phyloP scores from a whole-genome alignment of 2,329 filamentous ascomycete species.

The Sarocladiaceae sp. region DNA sequence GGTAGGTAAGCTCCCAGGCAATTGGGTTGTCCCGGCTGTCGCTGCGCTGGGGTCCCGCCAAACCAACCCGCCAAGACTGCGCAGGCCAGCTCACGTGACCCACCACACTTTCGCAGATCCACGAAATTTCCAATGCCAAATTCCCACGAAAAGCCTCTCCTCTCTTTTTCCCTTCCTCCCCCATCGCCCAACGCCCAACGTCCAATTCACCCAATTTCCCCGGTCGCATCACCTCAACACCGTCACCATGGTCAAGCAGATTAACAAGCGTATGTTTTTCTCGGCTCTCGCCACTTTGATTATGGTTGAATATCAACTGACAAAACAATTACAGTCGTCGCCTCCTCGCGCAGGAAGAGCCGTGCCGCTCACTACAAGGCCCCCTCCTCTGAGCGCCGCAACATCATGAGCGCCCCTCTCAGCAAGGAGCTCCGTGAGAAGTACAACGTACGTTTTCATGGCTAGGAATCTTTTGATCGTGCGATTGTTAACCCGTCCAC shows the following conservation, averaged over 20 bases:
- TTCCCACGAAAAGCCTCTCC: not conserved
- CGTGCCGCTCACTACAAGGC: constrained; percentile 97
- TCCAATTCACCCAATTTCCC: constrained; percentile 12
- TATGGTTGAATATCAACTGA: not conserved
- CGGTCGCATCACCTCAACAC: constrained; percentile 20
- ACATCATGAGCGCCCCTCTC: constrained; percentile 94
- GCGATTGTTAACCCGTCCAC: constrained; percentile 5
- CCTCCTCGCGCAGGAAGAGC: constrained; percentile 92
- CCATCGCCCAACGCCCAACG: constrained; percentile 22
- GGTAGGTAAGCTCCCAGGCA: no score
- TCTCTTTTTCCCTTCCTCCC: constrained; percentile 8
- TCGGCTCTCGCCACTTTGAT: constrained; percentile 1
- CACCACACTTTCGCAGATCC: constrained; percentile 23
- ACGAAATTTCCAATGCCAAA: constrained; percentile 17
- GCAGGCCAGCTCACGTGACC: constrained; percentile 29
- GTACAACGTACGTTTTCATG: constrained; percentile 75
- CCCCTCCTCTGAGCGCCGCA: constrained; percentile 86
- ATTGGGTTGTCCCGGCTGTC: no score
- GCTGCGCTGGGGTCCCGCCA: no score
- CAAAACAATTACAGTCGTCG: constrained; percentile 39
- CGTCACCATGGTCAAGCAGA: constrained; percentile 60
- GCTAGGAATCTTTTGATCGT: not conserved
- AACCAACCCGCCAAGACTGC: no score
- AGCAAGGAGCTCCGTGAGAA: constrained; percentile 97
- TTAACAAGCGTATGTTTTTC: constrained; percentile 50